Percentiles rank a stretch among this genome's conserved stretches.
Evolutionary conservation across 306 rosid genomes (phyloP).

Genomic region (Potentilla sterilis): DNA sequence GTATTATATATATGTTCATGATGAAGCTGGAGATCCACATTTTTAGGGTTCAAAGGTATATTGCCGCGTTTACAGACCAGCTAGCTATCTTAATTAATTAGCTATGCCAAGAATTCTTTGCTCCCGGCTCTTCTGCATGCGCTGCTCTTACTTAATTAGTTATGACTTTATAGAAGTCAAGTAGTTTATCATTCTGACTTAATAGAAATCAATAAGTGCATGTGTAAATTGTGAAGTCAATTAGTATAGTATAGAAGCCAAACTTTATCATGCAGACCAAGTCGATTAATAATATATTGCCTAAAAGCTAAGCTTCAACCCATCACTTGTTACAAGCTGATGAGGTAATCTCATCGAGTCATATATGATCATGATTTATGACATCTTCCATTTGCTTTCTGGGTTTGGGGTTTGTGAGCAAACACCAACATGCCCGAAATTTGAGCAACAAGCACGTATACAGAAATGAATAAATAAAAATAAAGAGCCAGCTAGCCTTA

Average conservation of each 20-base stretch:
- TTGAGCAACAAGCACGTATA: not conserved
- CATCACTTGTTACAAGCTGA: too few relatives aligned
- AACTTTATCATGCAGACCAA: not conserved
- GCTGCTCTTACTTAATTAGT: not conserved
- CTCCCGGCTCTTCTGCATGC: too few relatives aligned
- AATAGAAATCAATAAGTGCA: too few relatives aligned
- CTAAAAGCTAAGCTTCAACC: too few relatives aligned
- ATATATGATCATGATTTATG: not conserved
- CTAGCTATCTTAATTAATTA: not conserved
- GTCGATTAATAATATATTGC: too few relatives aligned
- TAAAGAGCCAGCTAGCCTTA: too few relatives aligned
- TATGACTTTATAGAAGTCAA: not conserved
- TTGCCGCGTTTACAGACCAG: not conserved
- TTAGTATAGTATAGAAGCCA: not conserved
- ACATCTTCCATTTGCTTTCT: not conserved
- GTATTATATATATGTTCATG: too few relatives aligned
- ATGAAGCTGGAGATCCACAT: slow-evolving; percentile 24
- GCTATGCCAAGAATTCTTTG: not conserved
- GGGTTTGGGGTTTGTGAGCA: not conserved
- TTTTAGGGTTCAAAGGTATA: slow-evolving; percentile 3
- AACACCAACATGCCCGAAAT: not conserved
- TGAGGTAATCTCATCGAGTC: slow-evolving; percentile 2
- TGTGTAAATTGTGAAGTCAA: too few relatives aligned
- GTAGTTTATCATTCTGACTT: not conserved
- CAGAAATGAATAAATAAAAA: too few relatives aligned